Percentiles rank a stretch among this genome's conserved stretches.
These are phyloP conservation scores for Lippia alba DNA, from an alignment of 305 asterid genomes.

Conservation along the genomic window DNA sequence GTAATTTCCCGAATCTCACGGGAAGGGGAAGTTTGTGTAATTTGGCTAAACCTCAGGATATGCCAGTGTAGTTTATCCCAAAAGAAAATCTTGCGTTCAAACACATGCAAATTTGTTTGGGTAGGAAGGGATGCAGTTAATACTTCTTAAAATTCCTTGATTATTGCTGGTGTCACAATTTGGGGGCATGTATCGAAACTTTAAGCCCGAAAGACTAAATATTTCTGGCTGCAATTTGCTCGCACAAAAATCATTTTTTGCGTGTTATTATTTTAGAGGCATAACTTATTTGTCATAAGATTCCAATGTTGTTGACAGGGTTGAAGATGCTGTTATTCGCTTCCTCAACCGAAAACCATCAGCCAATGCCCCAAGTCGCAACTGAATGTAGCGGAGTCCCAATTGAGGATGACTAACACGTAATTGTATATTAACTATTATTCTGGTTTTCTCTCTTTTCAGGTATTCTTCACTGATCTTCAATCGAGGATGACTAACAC, in stretches of 20 bases:
- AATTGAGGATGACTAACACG: neutral
- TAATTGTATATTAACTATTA: neutral
- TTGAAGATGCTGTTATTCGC: slow-evolving; percentile 84
- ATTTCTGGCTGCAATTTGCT: neutral
- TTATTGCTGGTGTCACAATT: neutral
- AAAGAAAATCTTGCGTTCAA: neutral
- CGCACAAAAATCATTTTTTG: neutral
- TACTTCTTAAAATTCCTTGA: neutral
- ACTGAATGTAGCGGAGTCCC: slow-evolving; percentile 37
- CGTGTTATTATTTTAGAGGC: neutral
- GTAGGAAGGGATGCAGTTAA: no score
- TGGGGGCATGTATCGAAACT: neutral
- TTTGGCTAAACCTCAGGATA: no score
- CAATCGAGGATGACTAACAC: neutral
- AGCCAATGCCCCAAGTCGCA: slow-evolving; percentile 59
- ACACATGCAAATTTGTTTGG: neutral
- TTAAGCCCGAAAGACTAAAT: no score
- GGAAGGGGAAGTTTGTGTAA: no score
- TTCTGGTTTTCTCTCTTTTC: neutral
- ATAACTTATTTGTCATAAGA: neutral
- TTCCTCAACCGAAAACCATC: slow-evolving; percentile 77
- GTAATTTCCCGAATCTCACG: no score
- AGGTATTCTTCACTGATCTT: neutral
- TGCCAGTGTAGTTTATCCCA: no score
- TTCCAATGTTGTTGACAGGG: slow-evolving; percentile 51